Percentiles rank a stretch among this genome's conserved stretches.
Conservation (phyloP, 192 early-diverging fungal species). For the Coemansia reversa region DNA sequence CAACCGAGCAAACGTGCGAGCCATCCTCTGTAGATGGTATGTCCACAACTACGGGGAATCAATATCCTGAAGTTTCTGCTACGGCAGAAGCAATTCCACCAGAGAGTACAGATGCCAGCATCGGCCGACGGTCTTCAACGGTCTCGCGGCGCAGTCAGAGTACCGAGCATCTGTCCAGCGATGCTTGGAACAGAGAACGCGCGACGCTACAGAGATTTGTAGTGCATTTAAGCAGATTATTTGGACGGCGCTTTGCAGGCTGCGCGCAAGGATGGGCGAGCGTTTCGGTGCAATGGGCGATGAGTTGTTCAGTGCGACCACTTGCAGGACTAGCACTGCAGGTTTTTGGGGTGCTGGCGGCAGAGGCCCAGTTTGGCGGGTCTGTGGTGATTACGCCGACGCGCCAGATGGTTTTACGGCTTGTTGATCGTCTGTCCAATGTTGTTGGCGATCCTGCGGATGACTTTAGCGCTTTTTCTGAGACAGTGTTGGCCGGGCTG, state of each 20-base stretch:
- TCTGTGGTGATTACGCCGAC: conserved; percentile 40
- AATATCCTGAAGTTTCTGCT: background rate
- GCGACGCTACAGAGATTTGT: conserved; percentile 36
- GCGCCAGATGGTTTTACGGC: conserved; percentile 37
- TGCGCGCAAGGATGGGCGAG: conserved; percentile 43
- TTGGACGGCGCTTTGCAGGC: conserved; percentile 21
- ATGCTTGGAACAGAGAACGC: conserved; percentile 12
- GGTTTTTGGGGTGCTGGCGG: conserved; percentile 32
- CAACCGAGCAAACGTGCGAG: background rate
- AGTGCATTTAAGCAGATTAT: conserved; percentile 35
- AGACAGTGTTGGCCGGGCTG: conserved; percentile 35
- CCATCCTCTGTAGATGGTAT: background rate
- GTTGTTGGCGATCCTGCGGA: conserved; percentile 37
- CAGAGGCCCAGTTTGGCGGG: conserved; percentile 40
- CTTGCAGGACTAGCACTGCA: conserved; percentile 32
- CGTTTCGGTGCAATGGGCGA: conserved; percentile 45
- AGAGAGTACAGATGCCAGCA: background rate
- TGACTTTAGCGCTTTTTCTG: conserved; percentile 32
- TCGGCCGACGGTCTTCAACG: conserved; percentile 18
- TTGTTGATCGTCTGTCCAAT: conserved; percentile 49
- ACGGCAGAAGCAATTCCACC: background rate
- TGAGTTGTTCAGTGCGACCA: conserved; percentile 41
- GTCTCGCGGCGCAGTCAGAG: conserved; percentile 24
- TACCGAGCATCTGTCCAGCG: conserved; percentile 7
- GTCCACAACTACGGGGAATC: background rate